Conservation (phyloP, 139 green algal species). For the Micractinium conductrix region DNA sequence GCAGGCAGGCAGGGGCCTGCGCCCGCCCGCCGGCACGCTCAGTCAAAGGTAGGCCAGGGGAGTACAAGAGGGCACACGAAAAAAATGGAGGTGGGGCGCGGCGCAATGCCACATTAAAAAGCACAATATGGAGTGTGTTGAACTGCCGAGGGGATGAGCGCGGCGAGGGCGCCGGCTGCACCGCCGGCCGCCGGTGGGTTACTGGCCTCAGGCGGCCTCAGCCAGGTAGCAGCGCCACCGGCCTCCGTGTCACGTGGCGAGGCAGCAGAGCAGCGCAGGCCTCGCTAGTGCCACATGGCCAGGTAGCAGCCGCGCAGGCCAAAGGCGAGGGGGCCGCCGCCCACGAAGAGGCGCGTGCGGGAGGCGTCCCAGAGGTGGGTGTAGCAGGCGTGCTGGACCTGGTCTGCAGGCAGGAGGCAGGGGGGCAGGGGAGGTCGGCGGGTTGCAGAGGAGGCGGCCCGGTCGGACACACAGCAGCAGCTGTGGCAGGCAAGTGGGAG, state of each 20-base stretch:
- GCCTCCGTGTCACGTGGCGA: too few species aligned
- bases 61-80: too few species aligned
- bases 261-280: too few species aligned
- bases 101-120: not conserved
- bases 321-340: conserved; percentile 66
- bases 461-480: not conserved
- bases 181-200: too few species aligned
- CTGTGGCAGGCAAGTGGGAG: not conserved
- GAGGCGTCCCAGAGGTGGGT: conserved; percentile 68
- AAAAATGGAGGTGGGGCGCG: too few species aligned
- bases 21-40: too few species aligned
- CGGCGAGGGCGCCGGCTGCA: too few species aligned
- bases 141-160: too few species aligned
- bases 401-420: not conserved
- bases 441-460: not conserved
- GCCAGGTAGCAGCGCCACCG: not conserved
- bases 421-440: not conserved
- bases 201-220: too few species aligned
- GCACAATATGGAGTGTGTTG: too few species aligned
- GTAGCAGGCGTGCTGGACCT: conserved; percentile 64
- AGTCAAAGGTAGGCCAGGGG: too few species aligned
- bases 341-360: conserved; percentile 55
- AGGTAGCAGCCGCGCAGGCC: conserved; percentile 68
- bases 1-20: too few species aligned
- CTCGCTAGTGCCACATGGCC: conserved; percentile 57